Percentiles rank a stretch among this genome's conserved stretches.
These are phyloP conservation scores for Tricholoma sp. DNA, from an alignment of 768 basidiomycete species.

Conservation along the genomic window DNA sequence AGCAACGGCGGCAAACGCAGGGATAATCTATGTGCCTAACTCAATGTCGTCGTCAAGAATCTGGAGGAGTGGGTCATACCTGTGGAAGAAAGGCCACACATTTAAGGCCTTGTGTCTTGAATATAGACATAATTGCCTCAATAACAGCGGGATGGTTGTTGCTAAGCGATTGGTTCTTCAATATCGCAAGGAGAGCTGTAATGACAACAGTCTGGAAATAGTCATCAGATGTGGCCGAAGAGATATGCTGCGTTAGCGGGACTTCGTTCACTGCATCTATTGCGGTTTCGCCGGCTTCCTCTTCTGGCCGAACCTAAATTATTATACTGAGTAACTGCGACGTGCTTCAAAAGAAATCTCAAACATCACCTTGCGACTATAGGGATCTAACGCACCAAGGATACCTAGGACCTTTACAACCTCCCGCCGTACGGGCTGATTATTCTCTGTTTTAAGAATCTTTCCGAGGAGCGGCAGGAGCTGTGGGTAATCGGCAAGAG, in stretches of 20 bases:
- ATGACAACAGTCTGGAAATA: constrained; percentile 98
- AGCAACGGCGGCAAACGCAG: constrained; percentile 88
- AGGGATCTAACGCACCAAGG: constrained; percentile 93
- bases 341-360: background rate
- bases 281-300: constrained; percentile 59
- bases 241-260: constrained; percentile 55
- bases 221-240: constrained; percentile 74
- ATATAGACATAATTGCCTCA: constrained; percentile 98
- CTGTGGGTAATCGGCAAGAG: constrained; percentile 87
- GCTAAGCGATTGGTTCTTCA: constrained; percentile 85
- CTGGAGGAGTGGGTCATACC: constrained; percentile 34
- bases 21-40: constrained; percentile 64
- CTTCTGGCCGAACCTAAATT: constrained; percentile 43
- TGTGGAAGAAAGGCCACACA: constrained; percentile 94
- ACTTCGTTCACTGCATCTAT: constrained; percentile 64
- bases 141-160: constrained; percentile 90
- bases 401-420: constrained; percentile 95
- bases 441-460: constrained; percentile 79
- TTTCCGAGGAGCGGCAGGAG: constrained; percentile 80
- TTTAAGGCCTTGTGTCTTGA: constrained; percentile 96
- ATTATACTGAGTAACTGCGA: constrained; percentile 28
- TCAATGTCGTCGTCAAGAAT: constrained; percentile 2
- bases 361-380: constrained; percentile 73
- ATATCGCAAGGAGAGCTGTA: constrained; percentile 75
- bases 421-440: constrained; percentile 69